phyloP scores from a whole-genome alignment of 768 basidiomycete species.

The Suillus subalutaceus region DNA sequence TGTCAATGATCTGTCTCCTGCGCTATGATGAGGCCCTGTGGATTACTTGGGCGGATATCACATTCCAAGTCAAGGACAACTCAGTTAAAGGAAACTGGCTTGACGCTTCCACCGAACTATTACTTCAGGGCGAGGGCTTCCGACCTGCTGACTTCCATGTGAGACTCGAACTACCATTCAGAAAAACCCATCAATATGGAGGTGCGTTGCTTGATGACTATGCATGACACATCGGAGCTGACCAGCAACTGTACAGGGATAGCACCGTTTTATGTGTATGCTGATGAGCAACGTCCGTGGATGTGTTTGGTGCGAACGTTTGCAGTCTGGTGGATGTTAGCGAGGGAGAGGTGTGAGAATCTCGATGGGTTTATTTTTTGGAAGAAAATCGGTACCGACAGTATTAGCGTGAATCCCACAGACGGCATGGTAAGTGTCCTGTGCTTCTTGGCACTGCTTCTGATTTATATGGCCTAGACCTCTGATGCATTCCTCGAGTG shows the following conservation, averaged over 20 bases:
- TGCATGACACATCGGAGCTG: too few species aligned
- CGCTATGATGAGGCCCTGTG: constrained; percentile 39
- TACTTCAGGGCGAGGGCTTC: background rate
- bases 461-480: background rate
- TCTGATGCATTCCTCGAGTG: constrained; percentile 39
- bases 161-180: constrained; percentile 26
- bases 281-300: constrained; percentile 27
- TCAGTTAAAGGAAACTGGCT: background rate
- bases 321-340: constrained; percentile 27
- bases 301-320: constrained; percentile 39
- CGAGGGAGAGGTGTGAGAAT: background rate
- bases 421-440: constrained; percentile 4
- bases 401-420: background rate
- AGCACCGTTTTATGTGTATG: constrained; percentile 33
- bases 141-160: constrained; percentile 13
- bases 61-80: constrained; percentile 7
- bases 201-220: constrained; percentile 11
- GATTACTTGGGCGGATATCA: constrained; percentile 32
- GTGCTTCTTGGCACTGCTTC: background rate
- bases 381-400: background rate
- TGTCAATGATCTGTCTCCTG: constrained; percentile 37
- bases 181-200: constrained; percentile 35
- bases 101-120: background rate
- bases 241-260: constrained; percentile 23
- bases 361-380: constrained; percentile 7